Base-by-base conservation (phyloP, 106 monocot species). In the Dactylorhiza incarnata region DNA sequence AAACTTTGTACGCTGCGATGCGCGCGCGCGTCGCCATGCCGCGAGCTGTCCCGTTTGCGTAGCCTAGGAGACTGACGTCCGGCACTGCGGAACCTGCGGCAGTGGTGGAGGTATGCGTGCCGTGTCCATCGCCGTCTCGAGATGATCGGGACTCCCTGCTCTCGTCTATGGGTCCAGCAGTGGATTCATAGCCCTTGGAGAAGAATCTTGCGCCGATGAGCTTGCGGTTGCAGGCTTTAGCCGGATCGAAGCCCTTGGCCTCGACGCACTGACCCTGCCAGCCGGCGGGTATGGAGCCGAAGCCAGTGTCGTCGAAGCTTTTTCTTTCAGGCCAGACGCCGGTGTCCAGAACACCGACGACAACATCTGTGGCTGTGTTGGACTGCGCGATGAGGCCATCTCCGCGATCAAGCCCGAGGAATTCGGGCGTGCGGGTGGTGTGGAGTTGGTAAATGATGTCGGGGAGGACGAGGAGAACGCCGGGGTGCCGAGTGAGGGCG, bases 301-400 rank as follows among this genome's bases (percentile, higher is more conserved):
- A 77, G 45, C 99, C 94, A 44, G 83, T 52, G 79, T 99, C 99
- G 78, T 87, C 86, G 79, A 83, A 99, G 80, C 91, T 94, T 78
- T 76, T 71, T 9, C 78, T 63, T 80, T 86, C 94, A 16, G 99
- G 94, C 99, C 99, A 99, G 11, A 85, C 94, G 16, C 99, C 99
- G 29, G 99, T 99, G 72, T 99, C 99, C 29, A 99, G 84, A 19
- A 99, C 94, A 0, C 99, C 99, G 53, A 99, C 88, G 44, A 99
- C 74, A 49, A 99, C 89, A 71, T 99, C 91, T 14, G 76, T 44
- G 54, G 43, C 80, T 15, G 86, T 83, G 82, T 72, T 71, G 17
- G 88, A 83, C 73, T 76, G 54, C 23, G 88, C 85, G 56, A 78
- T 20, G 45, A 86, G 9, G 45, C 70, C 74, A 37, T 29, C 51